Evolutionary conservation across 176 grass and related monocot genomes (phyloP).

Genomic region (Secale cereale): DNA sequence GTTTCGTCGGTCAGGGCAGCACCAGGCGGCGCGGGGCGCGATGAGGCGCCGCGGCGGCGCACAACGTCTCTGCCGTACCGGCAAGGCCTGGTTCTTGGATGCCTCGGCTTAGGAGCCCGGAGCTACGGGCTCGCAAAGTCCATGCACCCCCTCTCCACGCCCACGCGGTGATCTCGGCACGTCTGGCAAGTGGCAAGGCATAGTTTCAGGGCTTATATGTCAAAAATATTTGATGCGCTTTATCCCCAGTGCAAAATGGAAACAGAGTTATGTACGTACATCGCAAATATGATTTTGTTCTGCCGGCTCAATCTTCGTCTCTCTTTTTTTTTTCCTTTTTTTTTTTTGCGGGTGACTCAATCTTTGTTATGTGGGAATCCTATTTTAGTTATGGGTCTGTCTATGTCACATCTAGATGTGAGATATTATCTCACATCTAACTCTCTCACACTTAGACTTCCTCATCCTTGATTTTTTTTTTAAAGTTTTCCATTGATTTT

Average conservation of each 20-base stretch:
- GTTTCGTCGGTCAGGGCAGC: conserved; percentile 25
- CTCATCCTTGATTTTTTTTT: too few relatives aligned
- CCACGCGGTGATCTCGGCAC: conserved; percentile 14
- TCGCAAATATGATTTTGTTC: conserved; percentile 21
- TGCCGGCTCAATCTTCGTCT: background rate
- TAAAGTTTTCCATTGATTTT: too few relatives aligned
- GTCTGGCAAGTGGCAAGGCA: too few relatives aligned
- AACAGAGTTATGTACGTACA: conserved; percentile 14
- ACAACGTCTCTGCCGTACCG: conserved; percentile 65
- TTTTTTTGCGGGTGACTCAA: too few relatives aligned
- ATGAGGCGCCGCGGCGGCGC: conserved; percentile 28
- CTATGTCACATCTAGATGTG: too few relatives aligned
- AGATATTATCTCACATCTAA: too few relatives aligned
- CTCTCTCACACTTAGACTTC: too few relatives aligned
- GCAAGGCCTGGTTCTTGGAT: conserved; percentile 57
- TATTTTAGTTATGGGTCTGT: background rate
- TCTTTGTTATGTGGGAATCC: background rate
- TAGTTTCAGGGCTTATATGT: background rate
- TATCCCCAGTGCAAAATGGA: background rate
- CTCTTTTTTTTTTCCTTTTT: too few relatives aligned
- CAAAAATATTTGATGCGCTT: background rate
- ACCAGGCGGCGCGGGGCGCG: conserved; percentile 6
- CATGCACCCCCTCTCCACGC: conserved; percentile 35
- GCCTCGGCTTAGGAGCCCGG: conserved; percentile 50
- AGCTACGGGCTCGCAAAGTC: conserved; percentile 59